Evolutionary conservation across 1,284 basidiomycete species (phyloP), one percentile per base, ranked within the genome.

Genomic region (Apiotrichum akiyoshidainum): DNA sequence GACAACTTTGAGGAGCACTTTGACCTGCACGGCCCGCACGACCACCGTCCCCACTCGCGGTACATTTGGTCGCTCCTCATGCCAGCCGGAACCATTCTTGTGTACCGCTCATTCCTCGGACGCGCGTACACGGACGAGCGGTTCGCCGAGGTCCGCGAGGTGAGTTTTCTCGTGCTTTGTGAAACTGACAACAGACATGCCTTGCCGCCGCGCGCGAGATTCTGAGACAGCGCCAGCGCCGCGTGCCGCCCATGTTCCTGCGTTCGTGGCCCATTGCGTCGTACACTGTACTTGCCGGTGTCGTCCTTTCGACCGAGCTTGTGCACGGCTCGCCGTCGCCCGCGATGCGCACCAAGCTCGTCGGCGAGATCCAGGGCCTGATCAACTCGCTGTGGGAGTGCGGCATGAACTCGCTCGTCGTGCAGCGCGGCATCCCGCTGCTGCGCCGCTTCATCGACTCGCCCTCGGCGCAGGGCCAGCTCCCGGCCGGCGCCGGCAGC

Each of bases 261-360:
- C 67, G 67, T 35, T 63, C 66, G 33, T 71, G 69, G 68, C 67
- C 55, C 40, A 54, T 71, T 13, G 63, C 66, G 3, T 66, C 65
- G 11, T 64, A 68, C 56, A 67, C 67, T 0, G 64, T 71, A 8
- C 61, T 71, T 11, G 62, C 63, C 3, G 69, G 65, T 13, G 65
- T 66, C 37, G 63, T 71, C 5, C 54, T 71, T 34, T 63, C 63
- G 17, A 65, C 59, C 13, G 69, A 71, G 47, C 60, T 71, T 11
- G 47, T 66, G 13, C 64, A 70, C 54, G 66, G 67, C 48, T 55
- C 50, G 12, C 65, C 64, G 1, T 58, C 63, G 12, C 47, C 57
- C 2, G 54, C 52, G 42, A 51, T 54, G 53, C 57, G 60, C 9
- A 49, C 46, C 14, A 45, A 55, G 53, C 60, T 65, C 34, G 49